phyloP scores from a whole-genome alignment of 345 rosid species.

The Hibiscus trionum region DNA sequence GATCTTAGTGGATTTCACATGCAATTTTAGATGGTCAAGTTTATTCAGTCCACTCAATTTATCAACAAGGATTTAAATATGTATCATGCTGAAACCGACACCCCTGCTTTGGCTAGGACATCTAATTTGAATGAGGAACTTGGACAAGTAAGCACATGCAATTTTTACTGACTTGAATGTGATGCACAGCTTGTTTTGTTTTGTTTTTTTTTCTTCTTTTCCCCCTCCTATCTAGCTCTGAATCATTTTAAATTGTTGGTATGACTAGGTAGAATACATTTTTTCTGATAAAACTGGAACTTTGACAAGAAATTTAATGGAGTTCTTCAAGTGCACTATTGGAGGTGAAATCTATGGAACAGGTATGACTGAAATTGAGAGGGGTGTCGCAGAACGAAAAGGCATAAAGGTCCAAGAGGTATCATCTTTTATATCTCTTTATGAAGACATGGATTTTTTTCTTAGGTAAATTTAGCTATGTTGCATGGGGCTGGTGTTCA shows the following conservation, averaged over 20 bases:
- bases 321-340: conserved; percentile 98
- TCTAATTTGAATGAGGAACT: conserved; percentile 99
- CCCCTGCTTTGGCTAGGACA: conserved; percentile 95
- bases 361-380: conserved; percentile 92
- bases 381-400: conserved; percentile 65
- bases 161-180: not conserved
- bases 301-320: conserved; percentile 96
- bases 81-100: conserved; percentile 87
- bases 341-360: conserved; percentile 92
- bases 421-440: conserved; percentile 10
- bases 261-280: conserved; percentile 84
- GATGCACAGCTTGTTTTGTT: too few relatives aligned
- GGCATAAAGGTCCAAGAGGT: conserved; percentile 77
- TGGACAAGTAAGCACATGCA: conserved; percentile 71
- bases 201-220: too few relatives aligned
- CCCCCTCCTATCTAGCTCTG: not conserved
- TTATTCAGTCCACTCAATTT: conserved; percentile 92
- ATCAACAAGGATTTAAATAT: conserved; percentile 89
- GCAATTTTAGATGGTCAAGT: conserved; percentile 82
- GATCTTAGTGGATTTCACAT: conserved; percentile 6
- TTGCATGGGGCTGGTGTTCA: conserved; percentile 3
- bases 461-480: not conserved
- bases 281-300: conserved; percentile 99
- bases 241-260: conserved; percentile 13
- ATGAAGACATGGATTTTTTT: not conserved